These are phyloP conservation scores for Fusarium sp. DNA, from an alignment of 2,329 filamentous ascomycete species.

Conservation along the genomic window DNA sequence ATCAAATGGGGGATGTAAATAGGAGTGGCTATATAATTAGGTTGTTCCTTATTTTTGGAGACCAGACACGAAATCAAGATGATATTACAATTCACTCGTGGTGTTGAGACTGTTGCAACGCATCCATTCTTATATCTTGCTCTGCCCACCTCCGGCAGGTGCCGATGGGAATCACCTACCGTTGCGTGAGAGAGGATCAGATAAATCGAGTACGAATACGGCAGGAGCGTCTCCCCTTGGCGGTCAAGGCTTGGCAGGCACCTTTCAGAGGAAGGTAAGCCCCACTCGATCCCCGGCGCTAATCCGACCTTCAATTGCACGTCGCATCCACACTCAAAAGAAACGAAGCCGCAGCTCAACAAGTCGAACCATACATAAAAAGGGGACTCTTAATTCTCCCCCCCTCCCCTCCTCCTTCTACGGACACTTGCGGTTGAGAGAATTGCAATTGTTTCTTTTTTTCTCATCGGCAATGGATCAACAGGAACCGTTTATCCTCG, in stretches of 20 bases:
- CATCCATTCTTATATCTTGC: not conserved
- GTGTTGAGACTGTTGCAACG: not conserved
- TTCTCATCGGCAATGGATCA: slow-evolving; percentile 29
- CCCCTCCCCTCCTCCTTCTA: not conserved
- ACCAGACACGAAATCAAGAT: slow-evolving; percentile 41
- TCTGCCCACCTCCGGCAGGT: not conserved
- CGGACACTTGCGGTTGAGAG: not conserved
- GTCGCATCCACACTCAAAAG: slow-evolving; percentile 17
- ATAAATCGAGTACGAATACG: slow-evolving; percentile 42
- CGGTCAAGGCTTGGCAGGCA: slow-evolving; percentile 37
- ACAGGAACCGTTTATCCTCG: slow-evolving; percentile 32
- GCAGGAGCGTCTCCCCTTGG: not conserved
- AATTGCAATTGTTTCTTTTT: not conserved
- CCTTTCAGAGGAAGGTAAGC: slow-evolving; percentile 19
- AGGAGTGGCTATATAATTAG: slow-evolving; percentile 44
- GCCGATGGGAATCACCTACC: not conserved
- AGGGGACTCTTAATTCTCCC: slow-evolving; percentile 10
- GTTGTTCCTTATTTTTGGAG: slow-evolving; percentile 44
- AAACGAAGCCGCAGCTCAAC: slow-evolving; percentile 4
- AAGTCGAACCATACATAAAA: slow-evolving; percentile 32
- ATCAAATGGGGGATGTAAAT: slow-evolving; percentile 36
- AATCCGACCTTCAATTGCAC: slow-evolving; percentile 17
- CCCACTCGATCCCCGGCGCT: slow-evolving; percentile 24
- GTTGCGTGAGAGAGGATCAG: not conserved
- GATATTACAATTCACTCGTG: slow-evolving; percentile 25